Percentiles rank a stretch among this genome's conserved stretches.
Evolutionary conservation across 805 yeast species (phyloP).

Genomic region (Kodamaea kakaduensis): DNA sequence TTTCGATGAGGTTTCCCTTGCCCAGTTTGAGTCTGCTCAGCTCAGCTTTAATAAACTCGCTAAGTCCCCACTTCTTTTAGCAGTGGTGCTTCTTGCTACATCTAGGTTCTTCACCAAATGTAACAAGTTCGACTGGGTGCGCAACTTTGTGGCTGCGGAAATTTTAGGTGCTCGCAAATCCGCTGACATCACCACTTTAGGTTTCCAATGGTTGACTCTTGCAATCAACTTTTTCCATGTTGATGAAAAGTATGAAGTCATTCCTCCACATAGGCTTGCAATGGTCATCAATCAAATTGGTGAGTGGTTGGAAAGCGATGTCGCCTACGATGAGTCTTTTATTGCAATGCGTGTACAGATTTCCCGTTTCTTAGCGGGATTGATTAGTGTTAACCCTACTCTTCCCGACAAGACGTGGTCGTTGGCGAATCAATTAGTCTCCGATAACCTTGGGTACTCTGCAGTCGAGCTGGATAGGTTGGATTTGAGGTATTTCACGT

Average conservation of each 20-base stretch:
- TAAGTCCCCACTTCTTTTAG: slow-evolving; percentile 29
- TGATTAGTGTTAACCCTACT: slow-evolving; percentile 14
- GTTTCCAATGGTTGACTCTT: slow-evolving; percentile 46
- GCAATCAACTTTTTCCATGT: slow-evolving; percentile 40
- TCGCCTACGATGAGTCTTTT: slow-evolving; percentile 57
- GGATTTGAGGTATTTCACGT: slow-evolving; percentile 45
- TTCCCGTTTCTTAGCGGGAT: slow-evolving; percentile 39
- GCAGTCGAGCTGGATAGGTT: slow-evolving; percentile 33
- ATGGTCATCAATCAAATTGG: slow-evolving; percentile 54
- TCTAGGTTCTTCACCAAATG: slow-evolving; percentile 33
- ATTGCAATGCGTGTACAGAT: slow-evolving; percentile 48
- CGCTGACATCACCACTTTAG: slow-evolving; percentile 37
- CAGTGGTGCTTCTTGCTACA: slow-evolving; percentile 29
- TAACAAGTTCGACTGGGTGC: slow-evolving; percentile 43
- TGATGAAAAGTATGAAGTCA: slow-evolving; percentile 39
- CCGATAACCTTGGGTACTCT: slow-evolving; percentile 44
- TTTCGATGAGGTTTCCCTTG: slow-evolving; percentile 15
- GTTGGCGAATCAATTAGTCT: slow-evolving; percentile 33
- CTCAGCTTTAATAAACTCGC: slow-evolving; percentile 29
- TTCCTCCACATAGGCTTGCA: slow-evolving; percentile 61
- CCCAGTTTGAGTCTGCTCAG: slow-evolving; percentile 17
- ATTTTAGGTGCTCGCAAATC: slow-evolving; percentile 49
- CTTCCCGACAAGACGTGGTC: slow-evolving; percentile 34
- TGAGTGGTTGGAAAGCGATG: slow-evolving; percentile 59
- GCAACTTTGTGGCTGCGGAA: slow-evolving; percentile 64